These are phyloP conservation scores for Phoma herbarum DNA, from an alignment of 2,329 filamentous ascomycete genomes.

Conservation along the genomic window DNA sequence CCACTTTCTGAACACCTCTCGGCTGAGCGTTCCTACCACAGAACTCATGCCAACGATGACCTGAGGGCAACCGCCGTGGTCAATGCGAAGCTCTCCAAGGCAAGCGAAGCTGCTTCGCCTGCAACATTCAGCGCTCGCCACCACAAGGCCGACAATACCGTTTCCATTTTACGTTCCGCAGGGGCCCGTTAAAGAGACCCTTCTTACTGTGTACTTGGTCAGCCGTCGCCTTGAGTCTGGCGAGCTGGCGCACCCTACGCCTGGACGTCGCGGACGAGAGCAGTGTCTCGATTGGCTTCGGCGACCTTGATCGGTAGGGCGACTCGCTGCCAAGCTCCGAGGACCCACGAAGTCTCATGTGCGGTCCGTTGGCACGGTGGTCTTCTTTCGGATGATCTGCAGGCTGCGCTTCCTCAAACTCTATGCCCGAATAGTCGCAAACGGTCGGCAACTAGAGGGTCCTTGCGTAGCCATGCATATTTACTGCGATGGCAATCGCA, in stretches of 20 bases:
- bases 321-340: neutral
- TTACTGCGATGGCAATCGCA: slow-evolving; percentile 1
- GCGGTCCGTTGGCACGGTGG: neutral
- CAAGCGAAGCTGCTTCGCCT: neutral
- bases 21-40: neutral
- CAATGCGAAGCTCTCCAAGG: neutral
- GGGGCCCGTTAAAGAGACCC: neutral
- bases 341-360: neutral
- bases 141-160: neutral
- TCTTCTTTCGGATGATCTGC: slow-evolving; percentile 7
- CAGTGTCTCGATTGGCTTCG: neutral
- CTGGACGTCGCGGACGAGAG: neutral
- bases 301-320: slow-evolving; percentile 1
- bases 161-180: neutral
- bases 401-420: slow-evolving; percentile 1
- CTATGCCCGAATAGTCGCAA: slow-evolving; percentile 5
- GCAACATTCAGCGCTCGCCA: neutral
- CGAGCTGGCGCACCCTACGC: neutral
- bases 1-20: neutral
- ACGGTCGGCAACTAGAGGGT: slow-evolving; percentile 1
- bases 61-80: neutral
- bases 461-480: slow-evolving; percentile 4
- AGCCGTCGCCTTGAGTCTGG: neutral
- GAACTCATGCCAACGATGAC: neutral
- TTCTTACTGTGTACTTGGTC: slow-evolving; percentile 2